Evolutionary conservation across 2,329 filamentous ascomycete species (phyloP), one percentile per base, ranked within the genome.

Genomic region (Sporothrix brasiliensis): DNA sequence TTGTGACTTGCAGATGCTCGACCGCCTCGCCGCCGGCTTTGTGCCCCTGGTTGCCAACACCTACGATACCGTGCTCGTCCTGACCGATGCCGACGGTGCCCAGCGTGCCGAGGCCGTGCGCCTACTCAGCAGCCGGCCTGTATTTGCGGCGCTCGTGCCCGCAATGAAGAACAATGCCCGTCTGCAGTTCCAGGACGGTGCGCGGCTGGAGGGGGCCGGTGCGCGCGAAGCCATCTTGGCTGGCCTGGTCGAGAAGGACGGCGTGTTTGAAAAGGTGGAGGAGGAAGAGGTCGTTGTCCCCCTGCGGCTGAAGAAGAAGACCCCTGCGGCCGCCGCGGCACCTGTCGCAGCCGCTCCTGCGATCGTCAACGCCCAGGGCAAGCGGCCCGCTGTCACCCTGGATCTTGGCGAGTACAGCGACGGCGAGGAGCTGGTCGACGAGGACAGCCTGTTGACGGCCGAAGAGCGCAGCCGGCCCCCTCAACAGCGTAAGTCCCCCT

Each of bases 1-100:
- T 60, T 94, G 93, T 73, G 95, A 99, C 78, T 85, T 99, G 68
- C 95, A 98, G 80, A 99, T 99, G 95, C 91, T 99, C 73, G 95
- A 99, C 82, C 92, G 95, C 67, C 87, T 99, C 53, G 89, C 92
- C 1, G 87, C 92, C 49, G 93, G 93, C 73, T 85, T 97, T 50
- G 92, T 95, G 70, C 84, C 89, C 9, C 88, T 99, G 0, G 91
- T 94, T 1, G 75, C 87, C 69, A 83, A 87, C 65, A 91, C 92
- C 69, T 99, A 99, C 83, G 92, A 96, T 79, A 81, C 91, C 56
- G 87, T 98, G 56, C 87, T 97, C 63, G 86, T 99, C 69, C 89
- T 98, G 73, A 91, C 92, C 73, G 92, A 94, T 79, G 86, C 89
- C 71, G 89, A 92, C 77, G 89, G 89, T 74, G 56, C 69, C 6